Base-by-base conservation (phyloP, 1,139 yeast species). In the Ashbya aceris region DNA sequence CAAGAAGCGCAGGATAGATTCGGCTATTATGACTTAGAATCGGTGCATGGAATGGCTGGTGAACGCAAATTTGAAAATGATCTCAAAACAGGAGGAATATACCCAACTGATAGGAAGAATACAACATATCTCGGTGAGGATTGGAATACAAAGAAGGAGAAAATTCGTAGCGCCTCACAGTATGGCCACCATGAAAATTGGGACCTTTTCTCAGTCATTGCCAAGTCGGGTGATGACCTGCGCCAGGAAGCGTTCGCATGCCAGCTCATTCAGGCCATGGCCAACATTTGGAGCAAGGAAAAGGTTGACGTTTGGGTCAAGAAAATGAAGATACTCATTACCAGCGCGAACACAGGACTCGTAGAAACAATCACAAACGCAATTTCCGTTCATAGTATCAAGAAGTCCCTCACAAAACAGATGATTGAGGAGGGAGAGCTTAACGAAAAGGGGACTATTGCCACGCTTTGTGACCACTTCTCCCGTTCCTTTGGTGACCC, bases 221-320 rank as follows among this genome's bases (percentile, higher is more conserved):
- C 91, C 7, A 91, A 91, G 57, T 89, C 95, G 39, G 98, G 98
- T 27, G 91, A 84, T 55, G 98, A 91, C 61, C 64, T 91, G 41
- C 84, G 96, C 14, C 98, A 91, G 60, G 98, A 91, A 59, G 96
- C 98, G 0, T 87, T 91, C 69, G 98, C 98, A 0, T 87, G 96
- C 51, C 98, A 91, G 58, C 62, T 91, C 31, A 89, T 91, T 39
- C 79, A 83, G 43, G 80, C 95, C 36, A 84, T 89, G 63, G 81
- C 94, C 0, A 77, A 76, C 42, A 79, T 86, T 38, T 91, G 97
- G 97, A 74, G 76, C 40, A 73, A 69, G 29, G 74, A 76, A 26
- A 68, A 70, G 1, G 76, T 82, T 5, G 77, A 74, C 11, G 84
- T 79, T 4, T 91, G 98, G 97, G 93, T 91, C 1, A 89, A 89